Evolutionary conservation across 345 rosid species (phyloP), one percentile per base, ranked within the genome.

Genomic region (Camelina laxa): DNA sequence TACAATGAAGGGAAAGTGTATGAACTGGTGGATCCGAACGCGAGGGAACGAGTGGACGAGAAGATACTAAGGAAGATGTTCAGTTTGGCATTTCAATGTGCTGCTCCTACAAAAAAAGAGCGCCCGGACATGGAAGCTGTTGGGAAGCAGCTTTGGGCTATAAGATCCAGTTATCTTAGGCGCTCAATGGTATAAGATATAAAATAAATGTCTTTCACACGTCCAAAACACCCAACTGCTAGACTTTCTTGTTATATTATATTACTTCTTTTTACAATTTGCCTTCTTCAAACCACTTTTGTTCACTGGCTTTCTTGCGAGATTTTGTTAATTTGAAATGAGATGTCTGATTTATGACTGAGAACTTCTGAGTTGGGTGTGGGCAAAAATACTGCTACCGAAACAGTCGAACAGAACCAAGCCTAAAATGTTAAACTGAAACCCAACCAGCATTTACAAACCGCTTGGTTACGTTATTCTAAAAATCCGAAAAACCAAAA

Each of bases 81-180:
- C 70, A 75, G 75, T 73, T 83, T 95, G 81, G 99, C 97, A 35
- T 78, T 95, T 72, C 87, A 89, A 19, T 95, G 99, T 75, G 96
- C 97, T 12, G 99, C 97, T 17, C 99, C 99, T 0, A 56, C 83
- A 24, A 67, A 93, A 67, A 35, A 71, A n/a, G 93, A 92, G 42
- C 80, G 97, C 22, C 99, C 97, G 0, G 90, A 89, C 67, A 95
- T 95, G 99, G 86, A 86, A 78, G 50, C 80, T 20, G 99, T 88
- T 33, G 96, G 84, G 68, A 93, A 92, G 80, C 85, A 88, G 76
- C 74, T 95, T 70, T 95, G 99, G 99, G 88, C 75, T 16, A 90
- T 95, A 83, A 89, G 99, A 48, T 89, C 92, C 21, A 92, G 85
- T 69, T 86, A 86, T 75, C 72, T 90, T 15, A 95, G 77, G 78